Evolutionary conservation across 2,329 filamentous ascomycete species (phyloP).

Genomic region (Fusarium tjaetaba): DNA sequence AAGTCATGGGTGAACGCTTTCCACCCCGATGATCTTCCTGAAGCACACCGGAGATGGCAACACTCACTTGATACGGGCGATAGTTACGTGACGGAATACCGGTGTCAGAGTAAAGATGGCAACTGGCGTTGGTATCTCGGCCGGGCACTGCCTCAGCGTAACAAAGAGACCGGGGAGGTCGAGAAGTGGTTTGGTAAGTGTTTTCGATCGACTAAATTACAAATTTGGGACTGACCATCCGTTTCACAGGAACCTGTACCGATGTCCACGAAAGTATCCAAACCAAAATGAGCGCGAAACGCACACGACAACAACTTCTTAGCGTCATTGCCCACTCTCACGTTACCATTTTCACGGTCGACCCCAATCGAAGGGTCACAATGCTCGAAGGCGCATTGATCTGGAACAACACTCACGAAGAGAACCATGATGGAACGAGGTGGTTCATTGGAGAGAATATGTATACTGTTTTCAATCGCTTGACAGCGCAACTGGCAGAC

Average conservation of each 20-base stretch:
- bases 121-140: constrained; percentile 84
- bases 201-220: neutral
- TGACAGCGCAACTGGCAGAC: constrained; percentile 55
- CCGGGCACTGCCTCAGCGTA: constrained; percentile 73
- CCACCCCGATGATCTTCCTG: constrained; percentile 74
- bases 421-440: constrained; percentile 52
- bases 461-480: constrained; percentile 69
- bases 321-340: constrained; percentile 79
- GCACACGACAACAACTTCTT: constrained; percentile 74
- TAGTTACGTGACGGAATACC: constrained; percentile 76
- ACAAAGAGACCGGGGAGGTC: constrained; percentile 72
- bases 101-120: constrained; percentile 72
- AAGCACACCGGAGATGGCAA: constrained; percentile 66
- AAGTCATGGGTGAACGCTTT: constrained; percentile 71
- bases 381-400: constrained; percentile 76
- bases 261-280: constrained; percentile 81
- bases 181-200: constrained; percentile 78
- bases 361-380: constrained; percentile 68
- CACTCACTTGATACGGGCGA: constrained; percentile 73
- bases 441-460: constrained; percentile 70
- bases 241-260: constrained; percentile 68
- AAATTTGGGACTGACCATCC: neutral
- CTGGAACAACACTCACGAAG: constrained; percentile 58
- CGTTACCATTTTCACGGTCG: constrained; percentile 79
- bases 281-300: constrained; percentile 71